These are phyloP conservation scores for Candida broadrunensis DNA, from an alignment of 805 yeast species.

Conservation along the genomic window DNA sequence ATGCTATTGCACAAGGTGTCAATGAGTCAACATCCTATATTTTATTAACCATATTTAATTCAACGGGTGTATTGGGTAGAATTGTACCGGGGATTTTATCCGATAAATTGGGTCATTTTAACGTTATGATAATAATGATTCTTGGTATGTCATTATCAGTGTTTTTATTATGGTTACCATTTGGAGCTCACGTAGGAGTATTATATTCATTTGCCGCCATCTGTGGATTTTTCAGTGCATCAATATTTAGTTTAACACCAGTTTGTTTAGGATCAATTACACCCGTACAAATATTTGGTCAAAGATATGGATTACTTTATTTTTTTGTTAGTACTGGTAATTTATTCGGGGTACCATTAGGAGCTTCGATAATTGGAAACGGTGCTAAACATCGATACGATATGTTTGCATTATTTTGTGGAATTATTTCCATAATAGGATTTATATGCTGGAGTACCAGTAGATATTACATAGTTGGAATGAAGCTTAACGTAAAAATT, in stretches of 20 bases:
- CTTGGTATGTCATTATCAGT: constrained; percentile 44
- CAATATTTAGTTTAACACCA: constrained; percentile 64
- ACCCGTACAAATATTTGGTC: constrained; percentile 64
- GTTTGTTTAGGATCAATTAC: constrained; percentile 67
- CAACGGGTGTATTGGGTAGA: constrained; percentile 50
- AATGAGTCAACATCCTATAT: constrained; percentile 41
- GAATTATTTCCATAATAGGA: constrained; percentile 23
- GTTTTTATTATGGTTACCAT: constrained; percentile 65
- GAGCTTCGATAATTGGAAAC: constrained; percentile 33
- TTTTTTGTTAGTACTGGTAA: constrained; percentile 49
- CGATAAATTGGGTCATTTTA: constrained; percentile 54
- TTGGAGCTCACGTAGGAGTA: constrained; percentile 43
- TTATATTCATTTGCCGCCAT: constrained; percentile 51
- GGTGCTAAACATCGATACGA: constrained; percentile 23
- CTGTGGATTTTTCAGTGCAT: constrained; percentile 60
- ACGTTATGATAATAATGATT: constrained; percentile 51
- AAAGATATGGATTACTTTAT: constrained; percentile 64
- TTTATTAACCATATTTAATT: constrained; percentile 46
- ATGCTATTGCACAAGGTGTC: constrained; percentile 50
- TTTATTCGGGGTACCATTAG: constrained; percentile 35
- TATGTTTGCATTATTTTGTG: constrained; percentile 32
- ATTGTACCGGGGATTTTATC: constrained; percentile 53
- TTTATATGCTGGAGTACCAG: constrained; percentile 26
- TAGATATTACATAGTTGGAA: constrained; percentile 30
- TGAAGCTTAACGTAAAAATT: constrained; percentile 18